Conservation (phyloP, 305 asterid genomes). For the Salvia sclarea region DNA sequence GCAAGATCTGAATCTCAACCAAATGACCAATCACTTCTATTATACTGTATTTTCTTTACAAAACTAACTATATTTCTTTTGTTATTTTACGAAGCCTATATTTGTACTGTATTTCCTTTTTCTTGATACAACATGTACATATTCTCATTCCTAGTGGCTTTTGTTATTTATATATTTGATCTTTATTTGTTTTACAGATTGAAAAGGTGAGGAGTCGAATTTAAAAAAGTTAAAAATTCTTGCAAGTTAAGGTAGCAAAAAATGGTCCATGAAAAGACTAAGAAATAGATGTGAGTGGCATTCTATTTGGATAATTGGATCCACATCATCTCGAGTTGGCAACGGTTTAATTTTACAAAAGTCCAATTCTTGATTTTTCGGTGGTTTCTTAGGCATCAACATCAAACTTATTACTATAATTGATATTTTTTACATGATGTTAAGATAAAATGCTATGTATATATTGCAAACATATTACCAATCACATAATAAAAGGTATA, state of each 20-base stretch:
- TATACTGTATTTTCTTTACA: neutral
- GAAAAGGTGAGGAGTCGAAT: neutral
- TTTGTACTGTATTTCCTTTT: neutral
- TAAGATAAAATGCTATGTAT: too few relatives aligned
- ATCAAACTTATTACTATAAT: too few relatives aligned
- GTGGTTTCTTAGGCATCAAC: neutral
- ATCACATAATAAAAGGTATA: too few relatives aligned
- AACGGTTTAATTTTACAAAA: neutral
- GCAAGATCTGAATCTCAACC: neutral
- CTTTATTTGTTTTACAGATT: too few relatives aligned
- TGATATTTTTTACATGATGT: too few relatives aligned
- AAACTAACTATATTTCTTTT: neutral
- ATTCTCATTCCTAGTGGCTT: too few relatives aligned
- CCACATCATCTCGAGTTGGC: neutral
- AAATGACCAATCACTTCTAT: neutral
- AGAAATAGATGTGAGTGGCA: too few relatives aligned
- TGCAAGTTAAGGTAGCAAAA: neutral
- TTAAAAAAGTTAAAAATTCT: neutral
- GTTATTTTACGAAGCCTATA: neutral
- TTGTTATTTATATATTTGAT: too few relatives aligned
- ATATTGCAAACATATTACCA: too few relatives aligned
- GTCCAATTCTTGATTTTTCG: neutral
- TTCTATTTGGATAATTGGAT: neutral
- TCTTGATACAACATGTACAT: too few relatives aligned
- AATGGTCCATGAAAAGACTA: constrained; percentile 14